These are phyloP conservation scores for Penicillium brasilianum DNA, from an alignment of 2,329 filamentous ascomycete genomes.

Conservation along the genomic window DNA sequence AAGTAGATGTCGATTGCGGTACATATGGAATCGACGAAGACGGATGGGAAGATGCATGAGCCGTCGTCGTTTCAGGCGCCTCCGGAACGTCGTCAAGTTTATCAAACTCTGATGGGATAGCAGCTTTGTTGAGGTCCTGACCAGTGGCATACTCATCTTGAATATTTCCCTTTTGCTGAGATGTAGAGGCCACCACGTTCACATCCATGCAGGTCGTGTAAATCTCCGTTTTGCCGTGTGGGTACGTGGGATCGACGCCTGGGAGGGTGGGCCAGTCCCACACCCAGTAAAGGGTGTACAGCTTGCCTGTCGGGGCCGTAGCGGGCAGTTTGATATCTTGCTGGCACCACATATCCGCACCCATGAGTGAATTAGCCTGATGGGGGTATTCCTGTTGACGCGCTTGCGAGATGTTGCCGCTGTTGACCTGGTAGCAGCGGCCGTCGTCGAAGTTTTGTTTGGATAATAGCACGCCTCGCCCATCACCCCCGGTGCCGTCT, in stretches of 20 bases:
- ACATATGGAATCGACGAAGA: not conserved
- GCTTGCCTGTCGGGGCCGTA: conserved; percentile 64
- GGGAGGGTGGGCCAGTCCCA: conserved; percentile 85
- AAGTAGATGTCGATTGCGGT: not conserved
- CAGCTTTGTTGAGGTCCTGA: conserved; percentile 46
- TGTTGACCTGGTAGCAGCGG: conserved; percentile 82
- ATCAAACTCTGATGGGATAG: conserved; percentile 46
- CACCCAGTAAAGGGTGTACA: conserved; percentile 90
- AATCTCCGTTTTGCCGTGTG: conserved; percentile 52
- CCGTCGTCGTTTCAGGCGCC: conserved; percentile 3
- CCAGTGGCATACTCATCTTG: conserved; percentile 34
- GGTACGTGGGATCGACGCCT: conserved; percentile 40
- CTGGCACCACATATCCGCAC: conserved; percentile 75
- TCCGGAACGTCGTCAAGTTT: conserved; percentile 29
- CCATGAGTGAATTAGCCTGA: conserved; percentile 57
- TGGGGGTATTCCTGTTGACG: conserved; percentile 64
- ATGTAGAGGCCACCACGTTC: conserved; percentile 41
- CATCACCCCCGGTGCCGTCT: conserved; percentile 80
- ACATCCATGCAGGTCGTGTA: conserved; percentile 58
- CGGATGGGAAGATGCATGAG: not conserved
- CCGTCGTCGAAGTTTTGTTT: conserved; percentile 87
- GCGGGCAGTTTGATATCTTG: conserved; percentile 76
- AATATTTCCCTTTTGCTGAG: conserved; percentile 13
- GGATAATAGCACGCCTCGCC: conserved; percentile 74
- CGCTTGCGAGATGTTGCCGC: conserved; percentile 59